These are phyloP conservation scores for Lecanoromycetidae sp. DNA, from an alignment of 2,329 filamentous ascomycete species.

Conservation along the genomic window DNA sequence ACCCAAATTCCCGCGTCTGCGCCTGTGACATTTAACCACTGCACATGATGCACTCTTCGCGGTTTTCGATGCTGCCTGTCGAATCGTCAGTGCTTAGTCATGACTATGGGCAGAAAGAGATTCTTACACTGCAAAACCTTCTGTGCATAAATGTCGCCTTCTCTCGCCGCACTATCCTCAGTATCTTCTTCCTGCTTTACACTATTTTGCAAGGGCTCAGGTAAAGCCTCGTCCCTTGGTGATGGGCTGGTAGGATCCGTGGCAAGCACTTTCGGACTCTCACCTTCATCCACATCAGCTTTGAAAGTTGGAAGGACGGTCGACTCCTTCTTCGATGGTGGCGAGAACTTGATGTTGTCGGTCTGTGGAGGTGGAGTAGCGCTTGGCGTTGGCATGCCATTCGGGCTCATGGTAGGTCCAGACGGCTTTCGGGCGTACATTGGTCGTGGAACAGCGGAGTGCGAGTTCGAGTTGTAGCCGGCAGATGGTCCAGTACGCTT, in stretches of 20 bases:
- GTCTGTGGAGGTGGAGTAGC: constrained; percentile 51
- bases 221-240: constrained; percentile 55
- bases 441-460: constrained; percentile 52
- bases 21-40: background rate
- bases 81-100: constrained; percentile 25
- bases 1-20: background rate
- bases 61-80: constrained; percentile 86
- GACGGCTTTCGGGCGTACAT: constrained; percentile 50
- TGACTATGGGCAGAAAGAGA: background rate
- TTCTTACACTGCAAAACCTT: constrained; percentile 75
- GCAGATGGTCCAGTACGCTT: constrained; percentile 54
- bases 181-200: constrained; percentile 62
- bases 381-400: constrained; percentile 57
- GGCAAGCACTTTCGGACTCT: constrained; percentile 65
- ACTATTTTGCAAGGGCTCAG: constrained; percentile 37
- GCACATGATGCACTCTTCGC: constrained; percentile 90
- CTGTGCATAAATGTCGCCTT: constrained; percentile 90
- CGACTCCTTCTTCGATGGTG: constrained; percentile 42
- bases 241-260: constrained; percentile 53
- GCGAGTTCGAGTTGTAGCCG: constrained; percentile 45
- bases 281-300: constrained; percentile 63
- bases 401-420: constrained; percentile 30
- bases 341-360: constrained; percentile 28
- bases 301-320: constrained; percentile 57
- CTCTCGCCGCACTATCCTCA: constrained; percentile 58